phyloP scores from a whole-genome alignment of 768 basidiomycete genomes.

The Paxillus involutus region DNA sequence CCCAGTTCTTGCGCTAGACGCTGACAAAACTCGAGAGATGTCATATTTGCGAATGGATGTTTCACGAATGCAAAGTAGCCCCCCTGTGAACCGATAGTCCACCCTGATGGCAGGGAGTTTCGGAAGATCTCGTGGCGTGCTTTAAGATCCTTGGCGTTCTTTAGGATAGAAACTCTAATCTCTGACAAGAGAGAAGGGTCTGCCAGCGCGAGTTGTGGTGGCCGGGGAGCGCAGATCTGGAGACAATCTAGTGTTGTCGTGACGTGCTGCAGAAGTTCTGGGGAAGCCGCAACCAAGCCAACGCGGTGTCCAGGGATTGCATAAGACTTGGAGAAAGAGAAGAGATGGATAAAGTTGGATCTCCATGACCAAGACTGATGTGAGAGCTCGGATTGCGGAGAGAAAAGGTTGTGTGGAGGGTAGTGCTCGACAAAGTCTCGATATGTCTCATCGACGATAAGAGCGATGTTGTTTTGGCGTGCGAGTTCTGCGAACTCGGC shows the following conservation, averaged over 20 bases:
- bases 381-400: slow-evolving; percentile 5
- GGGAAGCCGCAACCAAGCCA: slow-evolving; percentile 67
- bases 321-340: slow-evolving; percentile 82
- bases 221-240: slow-evolving; percentile 77
- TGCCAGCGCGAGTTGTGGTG: slow-evolving; percentile 66
- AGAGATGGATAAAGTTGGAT: slow-evolving; percentile 61
- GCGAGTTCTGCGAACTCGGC: slow-evolving; percentile 62
- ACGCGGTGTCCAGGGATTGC: slow-evolving; percentile 82
- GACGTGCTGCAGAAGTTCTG: slow-evolving; percentile 45
- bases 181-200: slow-evolving; percentile 48
- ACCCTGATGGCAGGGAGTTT: slow-evolving; percentile 45
- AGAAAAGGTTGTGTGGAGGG: slow-evolving; percentile 61
- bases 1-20: slow-evolving; percentile 62
- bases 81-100: slow-evolving; percentile 65
- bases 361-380: slow-evolving; percentile 49
- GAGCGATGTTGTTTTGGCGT: slow-evolving; percentile 49
- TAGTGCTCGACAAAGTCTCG: slow-evolving; percentile 66
- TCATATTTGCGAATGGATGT: slow-evolving; percentile 53
- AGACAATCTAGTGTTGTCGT: slow-evolving; percentile 73
- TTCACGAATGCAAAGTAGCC: slow-evolving; percentile 80
- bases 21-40: slow-evolving; percentile 54
- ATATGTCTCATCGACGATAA: slow-evolving; percentile 89
- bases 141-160: slow-evolving; percentile 48
- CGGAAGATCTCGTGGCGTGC: slow-evolving; percentile 59
- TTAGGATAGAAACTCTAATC: slow-evolving; percentile 52